Percentiles rank a stretch among this genome's conserved stretches.
phyloP scores from a whole-genome alignment of 495 filamentous ascomycete genomes.

The Parachaetomium inaequale region DNA sequence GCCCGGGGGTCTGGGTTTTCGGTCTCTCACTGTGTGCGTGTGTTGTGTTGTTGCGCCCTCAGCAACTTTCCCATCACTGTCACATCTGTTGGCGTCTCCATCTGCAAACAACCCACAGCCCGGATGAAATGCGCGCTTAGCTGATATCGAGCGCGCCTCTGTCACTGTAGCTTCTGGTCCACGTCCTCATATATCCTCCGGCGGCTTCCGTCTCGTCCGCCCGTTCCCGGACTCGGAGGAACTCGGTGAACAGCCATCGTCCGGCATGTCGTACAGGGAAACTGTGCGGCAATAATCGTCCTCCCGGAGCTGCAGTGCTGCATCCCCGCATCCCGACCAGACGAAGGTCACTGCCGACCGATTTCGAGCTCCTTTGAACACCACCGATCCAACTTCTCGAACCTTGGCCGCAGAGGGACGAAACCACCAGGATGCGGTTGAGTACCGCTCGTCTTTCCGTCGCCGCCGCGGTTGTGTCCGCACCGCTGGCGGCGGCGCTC shows the following conservation, averaged over 20 bases:
- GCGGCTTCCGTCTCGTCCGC: neutral
- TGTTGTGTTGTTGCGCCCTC: constrained; percentile 1
- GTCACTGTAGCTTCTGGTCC: constrained; percentile 1
- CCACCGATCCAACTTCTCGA: neutral
- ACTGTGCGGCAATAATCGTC: constrained; percentile 26
- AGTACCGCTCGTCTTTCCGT: constrained; percentile 17
- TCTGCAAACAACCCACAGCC: neutral
- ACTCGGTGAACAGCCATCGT: constrained; percentile 4
- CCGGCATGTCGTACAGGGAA: constrained; percentile 29
- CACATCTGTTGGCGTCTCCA: constrained; percentile 10
- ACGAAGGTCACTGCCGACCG: neutral
- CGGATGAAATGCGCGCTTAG: constrained; percentile 14
- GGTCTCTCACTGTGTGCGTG: neutral
- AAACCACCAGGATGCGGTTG: constrained; percentile 24
- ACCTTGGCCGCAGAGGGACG: neutral
- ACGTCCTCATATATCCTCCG: constrained; percentile 3
- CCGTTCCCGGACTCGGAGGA: neutral
- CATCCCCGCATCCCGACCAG: constrained; percentile 17
- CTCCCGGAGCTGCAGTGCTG: constrained; percentile 23
- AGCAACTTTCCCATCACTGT: constrained; percentile 7
- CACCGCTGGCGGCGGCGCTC: constrained; percentile 32
- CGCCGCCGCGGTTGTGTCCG: constrained; percentile 22
- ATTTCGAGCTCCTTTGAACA: neutral
- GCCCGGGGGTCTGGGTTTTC: neutral
- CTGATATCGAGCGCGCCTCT: constrained; percentile 1